A percentile compares a stretch with the other conserved stretches of the same genome.
Conservation (phyloP, 371 early-diverging fungal species). For the Mortierella sp. region DNA sequence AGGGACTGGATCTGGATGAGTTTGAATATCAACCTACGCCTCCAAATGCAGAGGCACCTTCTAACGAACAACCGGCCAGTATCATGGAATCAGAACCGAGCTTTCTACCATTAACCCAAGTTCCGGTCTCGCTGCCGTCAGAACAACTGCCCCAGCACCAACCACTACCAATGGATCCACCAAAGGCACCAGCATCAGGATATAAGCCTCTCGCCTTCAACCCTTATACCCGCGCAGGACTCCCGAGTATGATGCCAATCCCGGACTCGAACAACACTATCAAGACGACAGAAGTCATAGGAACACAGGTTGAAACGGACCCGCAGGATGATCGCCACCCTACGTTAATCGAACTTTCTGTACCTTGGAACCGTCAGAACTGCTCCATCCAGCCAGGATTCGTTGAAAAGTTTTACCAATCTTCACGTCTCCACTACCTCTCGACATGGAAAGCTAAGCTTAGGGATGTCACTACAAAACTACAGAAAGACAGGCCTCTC, state of each 20-base stretch:
- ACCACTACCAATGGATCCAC: neutral
- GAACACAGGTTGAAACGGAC: neutral
- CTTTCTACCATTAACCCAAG: neutral
- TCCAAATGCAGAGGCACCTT: neutral
- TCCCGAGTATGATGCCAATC: neutral
- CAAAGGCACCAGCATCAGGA: neutral
- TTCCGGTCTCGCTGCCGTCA: neutral
- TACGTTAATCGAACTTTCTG: conserved; percentile 56
- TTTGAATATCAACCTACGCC: conserved; percentile 24
- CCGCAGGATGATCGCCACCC: conserved; percentile 37
- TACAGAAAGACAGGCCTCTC: conserved; percentile 48
- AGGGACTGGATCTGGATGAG: conserved; percentile 22
- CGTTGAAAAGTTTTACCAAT: conserved; percentile 80
- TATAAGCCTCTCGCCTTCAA: conserved; percentile 4
- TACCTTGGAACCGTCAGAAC: conserved; percentile 62
- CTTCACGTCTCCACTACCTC: conserved; percentile 87
- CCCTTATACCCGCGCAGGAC: neutral
- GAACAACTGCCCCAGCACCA: neutral
- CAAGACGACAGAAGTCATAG: neutral
- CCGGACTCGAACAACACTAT: neutral
- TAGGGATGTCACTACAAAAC: conserved; percentile 66
- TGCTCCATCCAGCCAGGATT: conserved; percentile 73
- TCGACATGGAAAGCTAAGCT: conserved; percentile 89
- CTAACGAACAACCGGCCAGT: neutral
- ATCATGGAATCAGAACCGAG: neutral